These are phyloP conservation scores for Triticum aestivum DNA, from an alignment of 176 grass and related monocot genomes.

Conservation along the genomic window DNA sequence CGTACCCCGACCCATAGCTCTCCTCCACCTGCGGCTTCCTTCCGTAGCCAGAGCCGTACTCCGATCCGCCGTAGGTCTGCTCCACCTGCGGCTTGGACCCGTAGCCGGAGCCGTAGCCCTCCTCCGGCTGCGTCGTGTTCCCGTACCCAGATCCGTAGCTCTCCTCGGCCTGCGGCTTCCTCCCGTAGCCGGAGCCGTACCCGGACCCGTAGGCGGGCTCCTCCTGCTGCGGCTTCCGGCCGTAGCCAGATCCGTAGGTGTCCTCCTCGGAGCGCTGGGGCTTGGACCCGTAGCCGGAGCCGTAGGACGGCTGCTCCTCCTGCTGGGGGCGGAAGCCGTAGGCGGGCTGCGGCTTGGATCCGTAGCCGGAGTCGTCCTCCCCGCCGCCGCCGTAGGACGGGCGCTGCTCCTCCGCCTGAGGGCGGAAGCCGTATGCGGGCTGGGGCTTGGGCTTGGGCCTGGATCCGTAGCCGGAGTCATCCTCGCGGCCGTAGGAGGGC, in stretches of 20 bases:
- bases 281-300: constrained; percentile 41
- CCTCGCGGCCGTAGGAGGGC: constrained; percentile 20
- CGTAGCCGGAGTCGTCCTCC: not conserved
- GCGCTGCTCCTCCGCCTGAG: constrained; percentile 29
- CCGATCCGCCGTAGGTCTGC: not conserved
- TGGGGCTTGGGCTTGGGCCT: constrained; percentile 33
- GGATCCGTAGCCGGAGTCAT: constrained; percentile 26
- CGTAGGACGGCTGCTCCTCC: constrained; percentile 26
- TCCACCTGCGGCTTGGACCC: constrained; percentile 10
- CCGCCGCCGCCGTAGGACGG: constrained; percentile 29
- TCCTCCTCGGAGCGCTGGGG: constrained; percentile 35
- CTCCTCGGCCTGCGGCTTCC: constrained; percentile 43
- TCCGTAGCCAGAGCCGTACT: constrained; percentile 29
- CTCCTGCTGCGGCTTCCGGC: constrained; percentile 30
- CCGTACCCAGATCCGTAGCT: constrained; percentile 32
- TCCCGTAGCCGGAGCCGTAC: constrained; percentile 40
- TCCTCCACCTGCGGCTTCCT: constrained; percentile 11
- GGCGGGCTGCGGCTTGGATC: constrained; percentile 52
- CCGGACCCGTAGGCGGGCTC: not conserved
- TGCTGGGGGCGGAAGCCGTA: constrained; percentile 48
- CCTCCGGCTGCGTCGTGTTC: constrained; percentile 17
- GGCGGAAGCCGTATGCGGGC: constrained; percentile 46
- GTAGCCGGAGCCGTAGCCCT: constrained; percentile 25
- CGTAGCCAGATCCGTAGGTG: constrained; percentile 36
- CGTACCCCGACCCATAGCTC: constrained; percentile 35